These are phyloP conservation scores for Nakaseomyces sp. DNA, from an alignment of 1,139 yeast species.

Conservation along the genomic window DNA sequence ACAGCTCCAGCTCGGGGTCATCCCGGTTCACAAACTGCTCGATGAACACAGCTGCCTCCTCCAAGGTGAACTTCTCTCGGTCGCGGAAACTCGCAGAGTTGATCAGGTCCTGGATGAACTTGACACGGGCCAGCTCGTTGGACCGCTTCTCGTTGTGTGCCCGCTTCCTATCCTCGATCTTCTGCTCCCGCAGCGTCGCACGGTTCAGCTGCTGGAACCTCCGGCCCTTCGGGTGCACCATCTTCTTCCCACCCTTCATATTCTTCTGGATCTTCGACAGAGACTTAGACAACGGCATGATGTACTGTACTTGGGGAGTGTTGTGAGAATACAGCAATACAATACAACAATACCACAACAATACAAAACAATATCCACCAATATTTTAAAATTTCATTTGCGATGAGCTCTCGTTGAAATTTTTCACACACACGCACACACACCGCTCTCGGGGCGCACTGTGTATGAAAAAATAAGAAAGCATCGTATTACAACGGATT, in stretches of 20 bases:
- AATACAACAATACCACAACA: no score
- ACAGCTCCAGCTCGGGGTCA: slow-evolving; percentile 57
- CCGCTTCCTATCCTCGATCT: slow-evolving; percentile 50
- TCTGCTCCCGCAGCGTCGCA: slow-evolving; percentile 77
- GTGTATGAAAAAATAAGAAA: no score
- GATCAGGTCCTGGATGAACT: slow-evolving; percentile 58
- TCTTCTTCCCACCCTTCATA: slow-evolving; percentile 36
- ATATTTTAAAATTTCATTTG: no score
- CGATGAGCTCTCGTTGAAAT: no score
- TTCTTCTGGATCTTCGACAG: slow-evolving; percentile 56
- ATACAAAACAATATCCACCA: no score
- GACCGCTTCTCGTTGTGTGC: slow-evolving; percentile 51
- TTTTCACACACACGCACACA: no score
- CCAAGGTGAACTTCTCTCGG: slow-evolving; percentile 39
- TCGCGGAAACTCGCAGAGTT: slow-evolving; percentile 38
- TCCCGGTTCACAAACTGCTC: slow-evolving; percentile 58
- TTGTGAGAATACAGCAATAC: no score
- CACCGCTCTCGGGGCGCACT: no score
- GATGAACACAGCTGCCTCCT: slow-evolving; percentile 54
- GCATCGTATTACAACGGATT: no score
- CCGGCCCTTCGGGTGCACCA: slow-evolving; percentile 80
- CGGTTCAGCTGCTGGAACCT: slow-evolving; percentile 75
- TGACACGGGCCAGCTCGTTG: slow-evolving; percentile 46
- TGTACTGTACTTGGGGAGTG: not conserved
- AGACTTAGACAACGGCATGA: slow-evolving; percentile 69